Evolutionary conservation across 257 asterid genomes (phyloP).

Genomic region (Echites panduratus): DNA sequence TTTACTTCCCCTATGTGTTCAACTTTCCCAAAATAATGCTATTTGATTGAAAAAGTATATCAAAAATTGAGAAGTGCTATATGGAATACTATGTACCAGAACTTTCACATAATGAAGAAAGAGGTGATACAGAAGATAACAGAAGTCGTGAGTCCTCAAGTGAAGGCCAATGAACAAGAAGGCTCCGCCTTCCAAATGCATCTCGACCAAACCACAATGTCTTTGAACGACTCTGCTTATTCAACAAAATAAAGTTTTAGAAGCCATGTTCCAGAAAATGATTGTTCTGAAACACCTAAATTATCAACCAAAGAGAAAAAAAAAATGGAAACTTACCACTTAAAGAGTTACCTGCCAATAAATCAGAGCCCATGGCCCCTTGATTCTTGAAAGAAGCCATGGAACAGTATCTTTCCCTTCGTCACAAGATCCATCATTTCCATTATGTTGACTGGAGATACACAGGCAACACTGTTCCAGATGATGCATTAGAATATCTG

Average conservation of each 20-base stretch:
- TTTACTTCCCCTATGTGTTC: not conserved
- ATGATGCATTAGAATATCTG: slow-evolving; percentile 70
- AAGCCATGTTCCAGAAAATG: slow-evolving; percentile 5
- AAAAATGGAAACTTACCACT: slow-evolving; percentile 77
- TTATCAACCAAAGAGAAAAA: slow-evolving; percentile 4
- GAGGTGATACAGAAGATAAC: slow-evolving; percentile 85
- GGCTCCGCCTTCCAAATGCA: slow-evolving; percentile 96
- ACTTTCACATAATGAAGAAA: slow-evolving; percentile 31
- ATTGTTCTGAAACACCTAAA: slow-evolving; percentile 19
- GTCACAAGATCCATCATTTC: slow-evolving; percentile 33
- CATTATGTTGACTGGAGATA: slow-evolving; percentile 33
- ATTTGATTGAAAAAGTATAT: not conserved
- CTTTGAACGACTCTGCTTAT: slow-evolving; percentile 65
- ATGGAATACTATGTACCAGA: slow-evolving; percentile 37
- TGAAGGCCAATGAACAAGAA: slow-evolving; percentile 96
- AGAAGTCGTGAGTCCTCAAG: slow-evolving; percentile 61
- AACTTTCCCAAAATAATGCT: not conserved
- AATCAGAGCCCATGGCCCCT: slow-evolving; percentile 94
- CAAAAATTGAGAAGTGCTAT: not conserved
- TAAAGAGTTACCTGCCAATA: slow-evolving; percentile 96
- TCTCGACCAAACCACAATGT: slow-evolving; percentile 96
- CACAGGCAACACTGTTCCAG: slow-evolving; percentile 56
- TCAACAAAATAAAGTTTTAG: slow-evolving; percentile 23
- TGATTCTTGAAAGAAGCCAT: slow-evolving; percentile 70
- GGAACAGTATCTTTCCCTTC: slow-evolving; percentile 46